Conservation (phyloP, 768 basidiomycete genomes). For the Psilocybe azurescens region DNA sequence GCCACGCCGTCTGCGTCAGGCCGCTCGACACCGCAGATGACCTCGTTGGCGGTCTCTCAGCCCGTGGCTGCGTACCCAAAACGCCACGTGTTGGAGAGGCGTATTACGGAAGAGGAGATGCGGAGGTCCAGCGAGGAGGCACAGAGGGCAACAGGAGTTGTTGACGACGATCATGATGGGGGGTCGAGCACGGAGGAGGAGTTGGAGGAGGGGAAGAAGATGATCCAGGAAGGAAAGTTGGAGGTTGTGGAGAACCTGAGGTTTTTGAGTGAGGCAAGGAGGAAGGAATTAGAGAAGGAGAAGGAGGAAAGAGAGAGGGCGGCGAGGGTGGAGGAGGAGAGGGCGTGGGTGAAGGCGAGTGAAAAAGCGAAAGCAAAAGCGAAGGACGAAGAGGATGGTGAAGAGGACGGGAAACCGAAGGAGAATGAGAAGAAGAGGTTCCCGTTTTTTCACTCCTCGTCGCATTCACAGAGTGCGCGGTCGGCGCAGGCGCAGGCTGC, state of each 20-base stretch:
- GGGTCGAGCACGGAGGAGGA: slow-evolving; percentile 29
- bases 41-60: background rate
- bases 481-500: background rate
- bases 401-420: slow-evolving; percentile 5
- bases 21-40: slow-evolving; percentile 14
- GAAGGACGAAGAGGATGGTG: slow-evolving; percentile 8
- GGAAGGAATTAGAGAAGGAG: slow-evolving; percentile 22
- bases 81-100: slow-evolving; percentile 23
- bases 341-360: slow-evolving; percentile 10
- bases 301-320: slow-evolving; percentile 14
- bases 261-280: slow-evolving; percentile 37
- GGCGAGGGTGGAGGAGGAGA: slow-evolving; percentile 18
- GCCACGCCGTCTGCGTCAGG: slow-evolving; percentile 6
- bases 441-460: slow-evolving; percentile 16
- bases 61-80: background rate
- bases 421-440: slow-evolving; percentile 24
- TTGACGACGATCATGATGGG: slow-evolving; percentile 18
- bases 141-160: background rate
- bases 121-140: background rate
- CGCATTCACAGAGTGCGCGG: slow-evolving; percentile 4
- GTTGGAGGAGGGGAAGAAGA: slow-evolving; percentile 39
- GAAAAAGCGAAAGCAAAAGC: slow-evolving; percentile 9
- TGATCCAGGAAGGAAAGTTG: slow-evolving; percentile 34
- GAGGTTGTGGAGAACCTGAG: slow-evolving; percentile 62
- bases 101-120: slow-evolving; percentile 30